phyloP scores from a whole-genome alignment of 192 early-diverging fungal genomes.

The Podochytrium sp. region DNA sequence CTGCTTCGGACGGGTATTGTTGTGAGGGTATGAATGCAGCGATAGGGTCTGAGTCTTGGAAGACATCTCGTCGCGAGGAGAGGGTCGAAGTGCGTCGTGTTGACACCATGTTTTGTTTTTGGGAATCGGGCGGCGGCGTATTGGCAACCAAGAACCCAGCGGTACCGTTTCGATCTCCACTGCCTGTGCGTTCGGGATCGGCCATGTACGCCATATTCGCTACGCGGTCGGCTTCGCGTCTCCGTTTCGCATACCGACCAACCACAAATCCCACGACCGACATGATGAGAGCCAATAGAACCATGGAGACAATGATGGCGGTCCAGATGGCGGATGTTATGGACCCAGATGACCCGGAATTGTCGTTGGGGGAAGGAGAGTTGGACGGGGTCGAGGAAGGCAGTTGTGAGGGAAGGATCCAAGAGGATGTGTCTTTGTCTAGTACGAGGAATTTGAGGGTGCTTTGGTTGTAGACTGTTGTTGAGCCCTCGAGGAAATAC shows the following conservation, averaged over 20 bases:
- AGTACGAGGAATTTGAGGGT: neutral
- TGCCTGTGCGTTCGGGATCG: too few species aligned
- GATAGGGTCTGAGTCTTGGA: too few species aligned
- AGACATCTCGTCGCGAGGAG: too few species aligned
- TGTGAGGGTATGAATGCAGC: too few species aligned
- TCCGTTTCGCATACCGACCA: neutral
- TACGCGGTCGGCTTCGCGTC: neutral
- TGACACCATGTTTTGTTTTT: too few species aligned
- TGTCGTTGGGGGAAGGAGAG: neutral
- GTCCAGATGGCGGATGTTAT: neutral
- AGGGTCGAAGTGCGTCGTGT: too few species aligned
- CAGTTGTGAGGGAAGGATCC: neutral
- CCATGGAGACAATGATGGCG: slow-evolving; percentile 3
- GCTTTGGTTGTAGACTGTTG: slow-evolving; percentile 7
- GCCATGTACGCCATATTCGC: neutral
- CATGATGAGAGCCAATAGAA: neutral
- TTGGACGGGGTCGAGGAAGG: neutral
- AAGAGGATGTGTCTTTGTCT: neutral
- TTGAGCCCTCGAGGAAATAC: neutral
- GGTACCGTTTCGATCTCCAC: too few species aligned
- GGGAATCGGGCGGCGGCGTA: too few species aligned
- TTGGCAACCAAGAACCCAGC: too few species aligned
- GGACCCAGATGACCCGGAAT: neutral
- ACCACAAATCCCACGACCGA: neutral
- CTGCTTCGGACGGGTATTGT: too few species aligned